Evolutionary conservation across 1,284 basidiomycete genomes (phyloP), one percentile per base, ranked within the genome.

Genomic region (Malassezia equina): DNA sequence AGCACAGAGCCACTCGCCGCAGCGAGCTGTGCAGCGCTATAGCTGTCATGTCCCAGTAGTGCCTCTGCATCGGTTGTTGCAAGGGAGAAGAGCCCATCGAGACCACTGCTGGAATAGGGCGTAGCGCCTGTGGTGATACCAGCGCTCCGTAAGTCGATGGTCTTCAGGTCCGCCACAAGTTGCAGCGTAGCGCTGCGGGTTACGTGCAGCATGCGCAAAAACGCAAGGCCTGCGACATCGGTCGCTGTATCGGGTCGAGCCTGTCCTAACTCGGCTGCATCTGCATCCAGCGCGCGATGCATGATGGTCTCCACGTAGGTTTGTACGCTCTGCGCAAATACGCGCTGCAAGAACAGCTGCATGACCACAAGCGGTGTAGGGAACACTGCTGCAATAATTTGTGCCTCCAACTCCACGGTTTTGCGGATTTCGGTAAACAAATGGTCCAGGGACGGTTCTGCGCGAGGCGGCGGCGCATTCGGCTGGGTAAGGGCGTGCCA

Each of bases 361-460:
- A 98, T 93, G 13, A 99, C 94, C n/a, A 90, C 82, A 8, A 86
- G 83, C 9, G 94, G 93, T 63, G 90, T 90, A 0, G 94, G 94
- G 75, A 99, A 99, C 4, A 99, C 94, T 1, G 90, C 94, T 72
- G 93, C 90, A 41, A 98, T 91, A 58, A 99, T 99, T 72, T 96
- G 90, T 0, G 89, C 86, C 76, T 99, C 94, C 63, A 93, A 89
- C 32, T 86, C 87, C 19, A 96, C 90, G 0, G 91, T 96, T 6
- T 81, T 79, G 31, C 90, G 81, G 55, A 98, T 96, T 73, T 96
- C 90, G 33, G 80, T 78, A 74, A 94, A 90, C 23, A 98, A 78
- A 24, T 85, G 84, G 3, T 80, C 79, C 34, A 98, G 78, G 5
- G 88, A 88, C 19, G 83, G 79, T 75, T 96, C 93, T 15, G 79